Conservation (phyloP, 148 eudicot species). For the Heliamphora exappendiculata region DNA sequence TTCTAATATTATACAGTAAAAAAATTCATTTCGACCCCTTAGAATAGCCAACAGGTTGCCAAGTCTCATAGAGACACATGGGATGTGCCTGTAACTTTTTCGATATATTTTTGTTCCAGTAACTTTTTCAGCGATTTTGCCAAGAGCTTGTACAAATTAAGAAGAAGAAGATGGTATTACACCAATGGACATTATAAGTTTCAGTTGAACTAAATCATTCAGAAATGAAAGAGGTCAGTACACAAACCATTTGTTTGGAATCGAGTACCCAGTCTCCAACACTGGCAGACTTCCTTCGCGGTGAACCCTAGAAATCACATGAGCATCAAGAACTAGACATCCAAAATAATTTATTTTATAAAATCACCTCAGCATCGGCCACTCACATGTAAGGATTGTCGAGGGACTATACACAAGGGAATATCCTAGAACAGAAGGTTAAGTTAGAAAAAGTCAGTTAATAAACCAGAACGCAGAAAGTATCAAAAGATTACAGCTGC, state of each 20-base stretch:
- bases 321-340: constrained; percentile 24
- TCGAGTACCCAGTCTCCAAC: constrained; percentile 85
- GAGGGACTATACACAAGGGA: constrained; percentile 45
- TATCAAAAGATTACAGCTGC: constrained; percentile 10
- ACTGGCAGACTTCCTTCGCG: constrained; percentile 84
- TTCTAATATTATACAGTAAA: not conserved
- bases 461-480: not conserved
- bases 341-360: not conserved
- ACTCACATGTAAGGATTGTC: constrained; percentile 58
- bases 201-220: constrained; percentile 2
- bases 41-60: not conserved
- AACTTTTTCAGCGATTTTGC: not conserved
- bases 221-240: constrained; percentile 9
- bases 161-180: not conserved
- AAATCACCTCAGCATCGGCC: not conserved
- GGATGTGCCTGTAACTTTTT: not conserved
- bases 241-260: constrained; percentile 67
- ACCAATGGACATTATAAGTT: not conserved
- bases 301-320: constrained; percentile 54
- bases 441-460: constrained; percentile 27
- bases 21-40: not conserved
- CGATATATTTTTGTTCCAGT: not conserved
- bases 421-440: constrained; percentile 49
- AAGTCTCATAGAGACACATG: not conserved
- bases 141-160: not conserved